Evolutionary conservation across 306 rosid species (phyloP), one percentile per base, ranked within the genome.

Genomic region (Quillaja saponaria): DNA sequence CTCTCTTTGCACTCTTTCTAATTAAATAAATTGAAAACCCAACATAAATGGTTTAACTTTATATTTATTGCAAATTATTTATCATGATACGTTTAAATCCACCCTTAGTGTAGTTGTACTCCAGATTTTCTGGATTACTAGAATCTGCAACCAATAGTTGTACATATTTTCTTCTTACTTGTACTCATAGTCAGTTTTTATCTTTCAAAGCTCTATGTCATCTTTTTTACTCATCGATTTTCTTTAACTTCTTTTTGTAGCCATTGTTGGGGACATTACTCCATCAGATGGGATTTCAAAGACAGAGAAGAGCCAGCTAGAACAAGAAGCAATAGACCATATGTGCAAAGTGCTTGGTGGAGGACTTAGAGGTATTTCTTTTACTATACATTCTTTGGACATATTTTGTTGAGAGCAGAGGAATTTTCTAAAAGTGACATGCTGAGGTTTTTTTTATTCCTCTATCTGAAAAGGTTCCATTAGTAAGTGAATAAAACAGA

Each of bases 301-400:
- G 77, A 69, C 8, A 12, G 98, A 91, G 72, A 91, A 91, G 78
- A 79, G 70, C 58, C 78, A 72, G 49, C 76, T 80, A 37, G 98
- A 91, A 72, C 82, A 57, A 61, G 92, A 78, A 64, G 98, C 98
- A 62, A 56, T 88, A 18, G 90, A 88, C 60, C 84, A 81, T 71
- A 86, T 88, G 96, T 91, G 98, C 82, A 79, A 81, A 76, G 76
- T 91, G 66, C 95, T 91, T 20, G 96, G 98, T 50, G 98, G 95
- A 58, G 96, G 96, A 51, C 68, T 87, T 51, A 71, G 89, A 76
- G 95, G 96, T 91, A 67, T 35, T 65, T 50, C 39, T 49, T 38
- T 34, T 54, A 46, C 45, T 66, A 13, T 7, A 39, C 44, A 11
- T 11, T 55, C 18, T 11, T 1, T 11, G 33, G 15, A 13, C n/a